These are phyloP conservation scores for Corymbia calophylla DNA, from an alignment of 441 rosid genomes.

Conservation along the genomic window DNA sequence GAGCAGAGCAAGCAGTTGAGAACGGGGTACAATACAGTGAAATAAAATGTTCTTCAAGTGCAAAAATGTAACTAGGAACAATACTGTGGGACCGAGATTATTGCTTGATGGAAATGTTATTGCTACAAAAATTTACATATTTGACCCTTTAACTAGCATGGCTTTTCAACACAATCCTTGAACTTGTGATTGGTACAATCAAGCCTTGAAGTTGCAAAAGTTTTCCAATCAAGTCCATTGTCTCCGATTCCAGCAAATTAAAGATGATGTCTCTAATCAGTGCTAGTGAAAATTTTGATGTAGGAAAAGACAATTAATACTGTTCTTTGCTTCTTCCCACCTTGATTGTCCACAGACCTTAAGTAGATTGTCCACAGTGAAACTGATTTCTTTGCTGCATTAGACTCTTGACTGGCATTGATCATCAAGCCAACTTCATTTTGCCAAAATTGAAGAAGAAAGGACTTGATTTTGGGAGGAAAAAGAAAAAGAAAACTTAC, in stretches of 20 bases:
- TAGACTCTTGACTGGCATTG: background rate
- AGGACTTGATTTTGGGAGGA: background rate
- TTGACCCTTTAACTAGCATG: background rate
- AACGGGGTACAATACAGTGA: background rate
- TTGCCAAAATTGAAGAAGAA: background rate
- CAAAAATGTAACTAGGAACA: background rate
- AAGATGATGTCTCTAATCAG: background rate
- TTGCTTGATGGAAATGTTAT: background rate
- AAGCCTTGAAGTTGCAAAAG: background rate
- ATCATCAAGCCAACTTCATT: background rate
- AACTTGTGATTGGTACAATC: background rate
- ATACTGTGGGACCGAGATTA: background rate
- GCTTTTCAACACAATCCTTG: background rate
- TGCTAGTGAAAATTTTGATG: background rate
- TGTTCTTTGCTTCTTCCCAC: background rate
- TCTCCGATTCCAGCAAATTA: background rate
- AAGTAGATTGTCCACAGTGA: background rate
- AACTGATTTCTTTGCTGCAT: background rate
- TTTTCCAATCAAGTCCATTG: background rate
- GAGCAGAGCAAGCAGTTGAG: background rate
- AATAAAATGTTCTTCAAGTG: background rate
- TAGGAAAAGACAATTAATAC: background rate
- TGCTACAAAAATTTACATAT: background rate
- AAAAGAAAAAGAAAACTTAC: too few relatives aligned
- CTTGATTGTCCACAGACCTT: background rate